These are phyloP conservation scores for Corymbia maculata DNA, from an alignment of 345 rosid genomes.

Conservation along the genomic window DNA sequence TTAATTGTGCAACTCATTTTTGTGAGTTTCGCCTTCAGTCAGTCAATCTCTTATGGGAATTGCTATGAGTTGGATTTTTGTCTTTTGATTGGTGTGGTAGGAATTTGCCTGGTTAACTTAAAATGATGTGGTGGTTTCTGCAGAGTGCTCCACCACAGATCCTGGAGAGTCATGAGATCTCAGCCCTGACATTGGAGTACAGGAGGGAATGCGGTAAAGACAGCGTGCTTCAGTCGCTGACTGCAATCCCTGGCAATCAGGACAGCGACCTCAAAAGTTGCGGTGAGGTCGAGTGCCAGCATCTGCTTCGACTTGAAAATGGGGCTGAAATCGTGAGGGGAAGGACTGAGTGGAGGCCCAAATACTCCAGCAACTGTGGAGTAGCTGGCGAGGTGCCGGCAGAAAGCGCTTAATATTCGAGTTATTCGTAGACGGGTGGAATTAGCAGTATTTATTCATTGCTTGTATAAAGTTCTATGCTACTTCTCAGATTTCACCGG, in stretches of 20 bases:
- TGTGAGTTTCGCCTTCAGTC: not conserved
- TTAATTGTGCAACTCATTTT: not conserved
- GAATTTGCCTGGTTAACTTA: not conserved
- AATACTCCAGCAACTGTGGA: slow-evolving; percentile 17
- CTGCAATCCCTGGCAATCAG: slow-evolving; percentile 45
- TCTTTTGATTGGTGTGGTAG: not conserved
- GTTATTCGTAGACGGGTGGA: not conserved
- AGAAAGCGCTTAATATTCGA: slow-evolving; percentile 7
- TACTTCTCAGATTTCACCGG: slow-evolving; percentile 12
- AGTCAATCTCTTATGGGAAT: not conserved
- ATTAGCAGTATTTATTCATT: not conserved
- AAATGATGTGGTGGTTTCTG: not conserved
- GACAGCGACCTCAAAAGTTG: slow-evolving; percentile 19
- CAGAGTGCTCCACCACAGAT: slow-evolving; percentile 86
- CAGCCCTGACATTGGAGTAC: slow-evolving; percentile 76
- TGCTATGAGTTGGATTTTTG: not conserved
- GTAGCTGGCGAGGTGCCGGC: slow-evolving; percentile 21
- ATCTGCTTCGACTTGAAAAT: slow-evolving; percentile 77
- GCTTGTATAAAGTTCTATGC: slow-evolving; percentile 14
- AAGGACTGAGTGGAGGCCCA: slow-evolving; percentile 87
- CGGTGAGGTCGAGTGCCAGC: slow-evolving; percentile 72
- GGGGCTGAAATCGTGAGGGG: slow-evolving; percentile 92
- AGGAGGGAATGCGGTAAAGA: slow-evolving; percentile 94
- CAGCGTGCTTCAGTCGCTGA: slow-evolving; percentile 88
- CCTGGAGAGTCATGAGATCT: slow-evolving; percentile 84